Base-by-base conservation (phyloP, 164 flowering plant genomes). In the Macadamia integrifolia region DNA sequence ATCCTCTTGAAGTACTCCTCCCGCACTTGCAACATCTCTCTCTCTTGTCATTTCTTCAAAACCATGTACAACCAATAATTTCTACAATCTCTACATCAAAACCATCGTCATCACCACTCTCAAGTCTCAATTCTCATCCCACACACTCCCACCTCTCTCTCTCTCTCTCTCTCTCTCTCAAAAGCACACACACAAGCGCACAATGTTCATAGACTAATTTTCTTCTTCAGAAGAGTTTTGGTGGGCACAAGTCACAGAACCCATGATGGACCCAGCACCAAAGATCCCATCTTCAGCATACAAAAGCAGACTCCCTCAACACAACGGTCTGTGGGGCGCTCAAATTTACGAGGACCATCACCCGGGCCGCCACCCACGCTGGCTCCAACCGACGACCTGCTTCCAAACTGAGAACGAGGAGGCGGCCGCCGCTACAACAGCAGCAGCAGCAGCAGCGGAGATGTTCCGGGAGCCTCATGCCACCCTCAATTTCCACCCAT, bases 1-100 rank as follows among this genome's bases (percentile, higher is more conserved):
- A 73, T 77, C 81, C 83, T 83, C 80, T 78, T 80, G 79, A 79
- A 78, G 75, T 76, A 70, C 77, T 72, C 65, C 66, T 72, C 65
- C 66, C 70, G 79, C 72, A 79, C 83, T 69, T 69, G 17, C 72
- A 70, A 46, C 31, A 1, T 72, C 77, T 65, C 69, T 72, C 68
- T 68, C 66, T 72, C 57, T 13, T 6, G 15, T 11, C 57, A 53
- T 53, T 53, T 14, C 57, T 53, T 53, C 57, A 12, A 17, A 2
- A 14, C 17, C 18, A 53, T 14, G 18, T 53, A 53, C 57, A 53
- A 53, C 57, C 15, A 49, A 53, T 14, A 53, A 53, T 53, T 49
- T 17, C 57, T 53, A 53, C 57, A 17, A 11, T 53, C 57, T 1
- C 57, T 53, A 53, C 57, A 53, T 53, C 57, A 53, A 53, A 50